Evolutionary conservation across 2,329 filamentous ascomycete species (phyloP), one percentile per base, ranked within the genome.

Genomic region (Cordyceps farinosa): DNA sequence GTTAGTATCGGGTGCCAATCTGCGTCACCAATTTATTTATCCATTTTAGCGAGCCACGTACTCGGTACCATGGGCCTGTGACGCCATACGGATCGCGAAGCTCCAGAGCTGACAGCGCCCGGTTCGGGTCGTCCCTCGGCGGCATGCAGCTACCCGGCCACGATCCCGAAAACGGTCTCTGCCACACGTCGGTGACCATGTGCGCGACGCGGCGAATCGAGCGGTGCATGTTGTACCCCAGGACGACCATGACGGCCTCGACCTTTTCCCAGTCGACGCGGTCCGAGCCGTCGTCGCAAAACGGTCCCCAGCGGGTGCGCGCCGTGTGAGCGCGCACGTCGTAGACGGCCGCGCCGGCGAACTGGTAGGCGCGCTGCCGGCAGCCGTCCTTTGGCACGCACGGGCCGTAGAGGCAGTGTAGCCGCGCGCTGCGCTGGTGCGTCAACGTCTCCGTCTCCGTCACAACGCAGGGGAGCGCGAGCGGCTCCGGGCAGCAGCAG

Each of bases 261-360:
- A 92, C 76, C 76, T 90, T 91, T 74, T 93, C 89, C 90, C 90
- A 94, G 73, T 94, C 90, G 0, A 91, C 87, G 5, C 75, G 74
- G 59, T 80, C 81, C 2, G 79, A 81, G 1, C 82, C 84, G 69
- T 92, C 89, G 56, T 84, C 77, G 69, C 82, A 76, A 69, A 91
- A 93, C 0, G 90, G 90, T 0, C 90, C 90, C 90, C 90, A 93
- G 42, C 80, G 72, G 1, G 83, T 88, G 32, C 74, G 72, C 2
- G 77, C 72, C 0, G 84, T 89, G 73, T 91, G 90, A 67, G 88
- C 82, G 1, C 90, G 80, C 54, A 93, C 75, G 70, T 93, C 90
- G 67, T 93, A 94, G 3, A 93, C 88, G 65, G 85, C 84, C 52
- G 86, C 84, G 61, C 86, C 82, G 1, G 90, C 90, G 67, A 82